phyloP scores from a whole-genome alignment of 2,329 filamentous ascomycete genomes.

The Eutypella sp. region DNA sequence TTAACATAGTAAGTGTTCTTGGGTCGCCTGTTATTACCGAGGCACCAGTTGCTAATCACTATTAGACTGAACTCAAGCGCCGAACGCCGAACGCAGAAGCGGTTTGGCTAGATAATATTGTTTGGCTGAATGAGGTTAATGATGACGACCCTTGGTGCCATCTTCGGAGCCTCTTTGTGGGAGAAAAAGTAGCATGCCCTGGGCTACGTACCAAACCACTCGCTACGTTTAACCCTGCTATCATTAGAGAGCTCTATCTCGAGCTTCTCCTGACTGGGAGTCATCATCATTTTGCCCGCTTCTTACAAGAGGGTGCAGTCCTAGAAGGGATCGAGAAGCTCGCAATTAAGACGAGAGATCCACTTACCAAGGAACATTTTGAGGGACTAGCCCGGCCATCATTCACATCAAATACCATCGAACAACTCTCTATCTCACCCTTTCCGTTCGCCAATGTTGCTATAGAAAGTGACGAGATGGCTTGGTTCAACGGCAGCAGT shows the following conservation, averaged over 20 bases:
- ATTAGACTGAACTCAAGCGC: constrained; percentile 9
- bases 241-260: neutral
- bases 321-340: neutral
- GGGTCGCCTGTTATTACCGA: neutral
- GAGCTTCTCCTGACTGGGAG: no score
- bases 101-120: constrained; percentile 16
- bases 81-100: constrained; percentile 19
- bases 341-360: constrained; percentile 1
- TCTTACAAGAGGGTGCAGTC: no score
- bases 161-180: constrained; percentile 11
- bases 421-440: constrained; percentile 14
- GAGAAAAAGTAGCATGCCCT: neutral
- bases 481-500: constrained; percentile 20
- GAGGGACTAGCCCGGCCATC: constrained; percentile 11
- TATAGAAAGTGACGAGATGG: neutral
- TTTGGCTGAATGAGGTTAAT: neutral
- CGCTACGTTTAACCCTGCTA: neutral
- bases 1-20: neutral
- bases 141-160: constrained; percentile 3
- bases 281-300: no score
- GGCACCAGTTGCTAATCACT: constrained; percentile 4
- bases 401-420: constrained; percentile 17
- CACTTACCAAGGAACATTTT: neutral
- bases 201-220: no score
- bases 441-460: constrained; percentile 6